phyloP scores from a whole-genome alignment of 2,329 filamentous ascomycete species.

The Colletotrichum noveboracense region DNA sequence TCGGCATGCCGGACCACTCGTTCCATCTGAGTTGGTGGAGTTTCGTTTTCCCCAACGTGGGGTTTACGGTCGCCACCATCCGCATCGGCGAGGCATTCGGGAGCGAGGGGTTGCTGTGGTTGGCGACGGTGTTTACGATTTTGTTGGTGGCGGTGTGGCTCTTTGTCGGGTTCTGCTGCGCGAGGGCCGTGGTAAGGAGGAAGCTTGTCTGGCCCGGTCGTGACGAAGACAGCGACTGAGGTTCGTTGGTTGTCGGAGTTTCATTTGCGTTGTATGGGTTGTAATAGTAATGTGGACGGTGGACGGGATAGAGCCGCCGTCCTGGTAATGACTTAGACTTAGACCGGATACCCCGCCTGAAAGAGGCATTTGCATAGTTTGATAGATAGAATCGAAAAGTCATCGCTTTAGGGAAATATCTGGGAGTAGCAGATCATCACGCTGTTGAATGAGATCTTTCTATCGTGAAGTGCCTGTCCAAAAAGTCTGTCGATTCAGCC shows the following conservation, averaged over 20 bases:
- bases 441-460: not conserved
- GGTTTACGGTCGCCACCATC: conserved; percentile 59
- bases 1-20: conserved; percentile 30
- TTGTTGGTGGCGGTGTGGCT: conserved; percentile 55
- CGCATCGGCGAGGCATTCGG: conserved; percentile 52
- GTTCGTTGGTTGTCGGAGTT: accelerated
- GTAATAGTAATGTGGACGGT: not conserved
- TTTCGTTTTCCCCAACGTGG: conserved; percentile 65
- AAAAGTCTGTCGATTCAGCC: too few species aligned
- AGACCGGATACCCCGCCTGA: not conserved
- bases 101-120: conserved; percentile 49
- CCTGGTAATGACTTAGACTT: not conserved
- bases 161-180: conserved; percentile 46
- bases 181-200: conserved; percentile 46
- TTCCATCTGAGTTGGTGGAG: conserved; percentile 64
- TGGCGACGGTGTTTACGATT: conserved; percentile 56
- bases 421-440: not conserved
- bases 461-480: not conserved
- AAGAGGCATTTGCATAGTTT: not conserved
- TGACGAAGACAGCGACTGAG: conserved; percentile 25
- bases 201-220: conserved; percentile 49
- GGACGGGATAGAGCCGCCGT: not conserved
- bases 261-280: too few species aligned
- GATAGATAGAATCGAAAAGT: not conserved
- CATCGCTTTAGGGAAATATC: accelerated